Evolutionary conservation across 306 rosid genomes (phyloP).

Genomic region (Sicyos baderoa): DNA sequence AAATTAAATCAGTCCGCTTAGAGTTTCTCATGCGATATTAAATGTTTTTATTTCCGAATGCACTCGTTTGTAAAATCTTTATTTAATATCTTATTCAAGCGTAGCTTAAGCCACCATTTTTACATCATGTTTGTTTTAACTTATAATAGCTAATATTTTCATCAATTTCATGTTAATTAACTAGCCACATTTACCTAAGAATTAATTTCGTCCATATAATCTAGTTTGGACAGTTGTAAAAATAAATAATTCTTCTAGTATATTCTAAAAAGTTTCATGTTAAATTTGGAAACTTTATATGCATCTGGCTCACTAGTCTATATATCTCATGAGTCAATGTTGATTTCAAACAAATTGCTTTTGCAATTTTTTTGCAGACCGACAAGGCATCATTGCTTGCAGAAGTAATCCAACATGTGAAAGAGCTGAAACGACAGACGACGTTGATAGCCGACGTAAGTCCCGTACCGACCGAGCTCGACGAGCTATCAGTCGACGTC

Average conservation of each 20-base stretch:
- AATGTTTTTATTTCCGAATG: background rate
- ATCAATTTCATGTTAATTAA: no score
- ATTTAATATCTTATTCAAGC: background rate
- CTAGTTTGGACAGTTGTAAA: no score
- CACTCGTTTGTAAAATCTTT: background rate
- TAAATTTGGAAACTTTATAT: background rate
- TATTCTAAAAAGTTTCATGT: background rate
- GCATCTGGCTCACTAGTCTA: background rate
- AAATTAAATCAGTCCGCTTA: background rate
- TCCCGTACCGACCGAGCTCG: constrained; percentile 63
- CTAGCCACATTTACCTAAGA: no score
- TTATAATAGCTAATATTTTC: background rate
- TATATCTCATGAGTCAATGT: no score
- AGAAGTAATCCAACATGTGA: constrained; percentile 81
- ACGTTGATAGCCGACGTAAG: constrained; percentile 61
- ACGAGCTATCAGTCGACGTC: constrained; percentile 66
- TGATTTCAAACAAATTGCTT: background rate
- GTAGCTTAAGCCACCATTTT: background rate
- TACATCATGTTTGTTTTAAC: background rate
- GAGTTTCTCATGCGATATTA: background rate
- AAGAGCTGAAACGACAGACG: constrained; percentile 75
- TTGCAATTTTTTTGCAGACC: constrained; percentile 33
- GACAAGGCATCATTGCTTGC: constrained; percentile 85
- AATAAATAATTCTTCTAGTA: background rate
- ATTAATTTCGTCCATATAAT: no score